Base-by-base conservation (phyloP, 192 early-diverging fungal species). In the Coemansia sp. region DNA sequence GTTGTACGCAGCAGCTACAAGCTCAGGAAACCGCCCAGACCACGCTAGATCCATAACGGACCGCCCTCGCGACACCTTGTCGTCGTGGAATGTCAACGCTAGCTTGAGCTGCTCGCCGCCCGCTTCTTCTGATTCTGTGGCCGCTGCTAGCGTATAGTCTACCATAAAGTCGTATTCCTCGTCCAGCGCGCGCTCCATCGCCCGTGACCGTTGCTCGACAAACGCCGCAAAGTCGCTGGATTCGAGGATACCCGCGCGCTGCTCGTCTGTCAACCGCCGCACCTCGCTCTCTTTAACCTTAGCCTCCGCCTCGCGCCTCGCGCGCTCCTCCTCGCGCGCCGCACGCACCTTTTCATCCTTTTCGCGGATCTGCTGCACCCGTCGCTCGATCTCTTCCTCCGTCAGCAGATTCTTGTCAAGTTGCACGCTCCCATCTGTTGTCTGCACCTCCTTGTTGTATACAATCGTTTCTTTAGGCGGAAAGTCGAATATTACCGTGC, bases 1-100 rank as follows among this genome's bases (percentile, higher is more conserved):
- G 82, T 93, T 96, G 77, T 98, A 99, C 0, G 96, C 89, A 4
- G 89, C 89, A 1, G 94, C 89, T 8, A 93, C 65, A 18, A 97
- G 77, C 78, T 99, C 96, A 8, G 93, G 90, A 66, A 90, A 91
- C 87, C 89, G 93, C 23, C 77, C 81, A 19, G 93, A 96, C 95
- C 96, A 99, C 32, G 86, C 85, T 19, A 97, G 75, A 61, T 95
- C 94, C 47, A 94, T 96, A n/a, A 99, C 92, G 0, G 91, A 88
- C 25, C 97, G 85, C 64, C 90, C 89, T 69, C 92, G 92, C 32
- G 88, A 84, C 88, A 87, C 91, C 34, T 85, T 81, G 55, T 97
- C 94, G 71, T 92, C 90, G 70, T 82, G 89, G 67, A 95, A 95
- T 16, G 84, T 71, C 57, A 82, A 78, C 16, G 89, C 68, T 49